Evolutionary conservation across 1,284 basidiomycete species (phyloP), one percentile per base, ranked within the genome.

Genomic region (Phaffia rhodozyma): DNA sequence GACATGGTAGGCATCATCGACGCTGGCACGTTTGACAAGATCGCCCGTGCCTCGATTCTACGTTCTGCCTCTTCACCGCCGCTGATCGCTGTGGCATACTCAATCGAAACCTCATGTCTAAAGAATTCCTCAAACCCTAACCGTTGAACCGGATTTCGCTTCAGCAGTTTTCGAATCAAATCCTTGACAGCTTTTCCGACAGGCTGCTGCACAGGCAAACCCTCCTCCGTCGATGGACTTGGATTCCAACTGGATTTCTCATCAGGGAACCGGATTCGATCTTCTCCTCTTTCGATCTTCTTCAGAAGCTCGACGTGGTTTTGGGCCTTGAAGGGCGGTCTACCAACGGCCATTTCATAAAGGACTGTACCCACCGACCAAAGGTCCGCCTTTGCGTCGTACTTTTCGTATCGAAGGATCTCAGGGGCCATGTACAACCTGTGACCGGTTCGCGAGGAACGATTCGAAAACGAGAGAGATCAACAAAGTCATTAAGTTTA

Each of bases 361-460:
- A 97, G 78, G 3, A 99, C 94, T 0, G 96, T 92, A 7, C 94
- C 96, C 38, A 97, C 91, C 6, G 91, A 94, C 94, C 94, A 99
- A 1, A 99, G 80, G 73, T 99, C 94, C 0, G 91, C 94, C 74
- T 93, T 97, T 29, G 92, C 92, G 73, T 97, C 92, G 75, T 99
- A 97, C 75, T 94, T 96, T 77, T 98, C 89, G 74, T 97, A 97
- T 25, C 90, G 84, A 23, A 99, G 78, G 68, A 99, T 98, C 76
- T 99, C 94, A 0, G 94, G 94, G 0, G 96, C 94, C 94, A 98
- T 99, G 77, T 99, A 99, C 38, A 99, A 78, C 55, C 88, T 90
- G 51, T 67, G 18, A 13, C 25, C 5, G 13, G 51, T 21, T 38
- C 32, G 49, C 20, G 52, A 7, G 23, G 25, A 48, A 7, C 13